Evolutionary conservation across 768 basidiomycete species (phyloP).

Genomic region (Chlorophyllum brunneum): DNA sequence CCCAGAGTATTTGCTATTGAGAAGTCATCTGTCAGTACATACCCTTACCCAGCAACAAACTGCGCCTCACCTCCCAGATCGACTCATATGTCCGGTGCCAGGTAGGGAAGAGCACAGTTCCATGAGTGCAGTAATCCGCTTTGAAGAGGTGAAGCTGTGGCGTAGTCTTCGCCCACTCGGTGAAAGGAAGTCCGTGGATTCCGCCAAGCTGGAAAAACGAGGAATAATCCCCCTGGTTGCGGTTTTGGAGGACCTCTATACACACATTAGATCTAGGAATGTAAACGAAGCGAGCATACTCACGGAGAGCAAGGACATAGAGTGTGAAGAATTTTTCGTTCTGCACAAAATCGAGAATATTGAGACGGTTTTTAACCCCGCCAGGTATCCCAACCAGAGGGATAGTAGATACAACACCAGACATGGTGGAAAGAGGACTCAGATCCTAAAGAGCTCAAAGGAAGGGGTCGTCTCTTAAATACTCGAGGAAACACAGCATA

Average conservation of each 20-base stretch:
- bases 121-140: slow-evolving; percentile 51
- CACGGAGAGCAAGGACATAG: slow-evolving; percentile 47
- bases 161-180: slow-evolving; percentile 35
- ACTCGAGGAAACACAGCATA: neutral
- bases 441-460: neutral
- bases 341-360: slow-evolving; percentile 40
- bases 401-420: neutral
- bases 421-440: neutral
- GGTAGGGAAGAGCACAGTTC: slow-evolving; percentile 47
- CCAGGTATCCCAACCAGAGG: neutral
- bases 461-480: neutral
- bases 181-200: slow-evolving; percentile 49
- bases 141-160: slow-evolving; percentile 20
- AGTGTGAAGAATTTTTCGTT: slow-evolving; percentile 44
- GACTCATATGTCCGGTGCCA: slow-evolving; percentile 53
- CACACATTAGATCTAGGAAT: neutral
- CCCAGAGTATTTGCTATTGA: slow-evolving; percentile 43
- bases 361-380: slow-evolving; percentile 28
- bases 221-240: slow-evolving; percentile 22
- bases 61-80: slow-evolving; percentile 39
- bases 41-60: neutral
- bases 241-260: slow-evolving; percentile 26
- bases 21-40: neutral
- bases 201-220: slow-evolving; percentile 46
- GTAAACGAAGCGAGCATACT: slow-evolving; percentile 15